phyloP scores from a whole-genome alignment of 306 rosid genomes.

The Lupinus albus region DNA sequence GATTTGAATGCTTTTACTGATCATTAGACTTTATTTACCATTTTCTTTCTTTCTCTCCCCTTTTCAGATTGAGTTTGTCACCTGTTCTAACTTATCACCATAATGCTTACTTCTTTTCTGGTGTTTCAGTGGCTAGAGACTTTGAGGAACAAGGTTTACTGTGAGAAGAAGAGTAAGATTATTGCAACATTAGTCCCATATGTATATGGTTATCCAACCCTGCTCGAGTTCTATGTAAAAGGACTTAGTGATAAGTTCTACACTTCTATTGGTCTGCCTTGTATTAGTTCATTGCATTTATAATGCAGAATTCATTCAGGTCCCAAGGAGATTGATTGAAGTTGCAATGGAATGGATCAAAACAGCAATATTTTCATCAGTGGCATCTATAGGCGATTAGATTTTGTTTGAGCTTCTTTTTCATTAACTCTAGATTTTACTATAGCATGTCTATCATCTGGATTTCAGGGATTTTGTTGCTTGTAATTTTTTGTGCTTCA shows the following conservation, averaged over 20 bases:
- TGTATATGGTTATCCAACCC: slow-evolving; percentile 42
- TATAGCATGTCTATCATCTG: slow-evolving; percentile 9
- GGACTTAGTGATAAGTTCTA: slow-evolving; percentile 18
- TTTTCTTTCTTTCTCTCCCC: not conserved
- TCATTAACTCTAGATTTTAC: not conserved
- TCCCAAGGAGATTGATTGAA: slow-evolving; percentile 15
- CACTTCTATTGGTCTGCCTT: not conserved
- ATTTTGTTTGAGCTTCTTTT: slow-evolving; percentile 15
- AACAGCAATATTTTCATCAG: slow-evolving; percentile 23
- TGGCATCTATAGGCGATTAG: slow-evolving; percentile 15
- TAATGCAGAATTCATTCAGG: slow-evolving; percentile 18
- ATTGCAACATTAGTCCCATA: slow-evolving; percentile 31
- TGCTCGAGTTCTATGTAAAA: slow-evolving; percentile 15
- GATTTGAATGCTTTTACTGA: slow-evolving; percentile 2
- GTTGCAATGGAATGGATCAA: slow-evolving; percentile 10
- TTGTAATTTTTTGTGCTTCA: slow-evolving; percentile 38
- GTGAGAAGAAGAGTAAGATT: slow-evolving; percentile 46
- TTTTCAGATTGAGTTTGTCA: not conserved
- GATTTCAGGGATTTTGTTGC: slow-evolving; percentile 22
- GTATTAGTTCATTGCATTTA: slow-evolving; percentile 28
- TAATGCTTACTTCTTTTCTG: slow-evolving; percentile 11
- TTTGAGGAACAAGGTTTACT: slow-evolving; percentile 53
- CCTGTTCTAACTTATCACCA: not conserved
- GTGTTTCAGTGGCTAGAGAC: slow-evolving; percentile 62
- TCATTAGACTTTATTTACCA: slow-evolving; percentile 2